Evolutionary conservation across 257 asterid genomes (phyloP), one percentile per base, ranked within the genome.

Genomic region (Paraleonurus japonicus): DNA sequence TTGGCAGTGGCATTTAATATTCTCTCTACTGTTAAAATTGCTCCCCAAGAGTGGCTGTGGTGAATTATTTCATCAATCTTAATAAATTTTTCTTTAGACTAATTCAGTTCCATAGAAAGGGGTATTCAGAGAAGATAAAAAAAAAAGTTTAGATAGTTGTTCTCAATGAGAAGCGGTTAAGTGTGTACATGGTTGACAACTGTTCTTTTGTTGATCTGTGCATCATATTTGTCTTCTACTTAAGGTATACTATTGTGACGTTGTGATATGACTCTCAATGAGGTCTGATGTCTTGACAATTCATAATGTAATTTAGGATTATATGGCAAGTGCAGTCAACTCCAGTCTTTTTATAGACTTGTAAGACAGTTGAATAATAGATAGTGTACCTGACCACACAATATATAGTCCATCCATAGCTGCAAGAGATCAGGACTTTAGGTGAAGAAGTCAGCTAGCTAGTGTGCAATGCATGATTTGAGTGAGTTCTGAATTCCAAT

Each of bases 261-360:
- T 48, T 57, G 45, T 19, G 27, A n/a, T 50, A 54, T 70, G 66
- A 10, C 64, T 23, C 54, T 59, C 28, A 30, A 3, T 17, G 15
- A 61, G 19, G 19, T 59, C 62, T 61, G 69, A 71, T 61, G 55
- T 30, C 61, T 30, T 48, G 51, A 26, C 26, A 15, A 7, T 61
- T 30, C 39, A 20, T 13, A 43, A 45, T 30, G 43, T 71, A 28
- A 61, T 45, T 0, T 39, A 13, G 33, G 62, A 20, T 61, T 32
- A 27, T 12, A 41, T 71, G 16, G 5, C 26, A 53, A 45, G 12
- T 23, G 35, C 19, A 30, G 17, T 22, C 28, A 65, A 19, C 24
- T 73, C 12, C 15, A 9, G 12, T 23, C 39, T 9, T 73, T 27
- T 35, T 5, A 54, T 73, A 23, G 58, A 73, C 19, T 30, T 27